phyloP scores from a whole-genome alignment of 306 rosid species.

The Dicorynia guianensis region DNA sequence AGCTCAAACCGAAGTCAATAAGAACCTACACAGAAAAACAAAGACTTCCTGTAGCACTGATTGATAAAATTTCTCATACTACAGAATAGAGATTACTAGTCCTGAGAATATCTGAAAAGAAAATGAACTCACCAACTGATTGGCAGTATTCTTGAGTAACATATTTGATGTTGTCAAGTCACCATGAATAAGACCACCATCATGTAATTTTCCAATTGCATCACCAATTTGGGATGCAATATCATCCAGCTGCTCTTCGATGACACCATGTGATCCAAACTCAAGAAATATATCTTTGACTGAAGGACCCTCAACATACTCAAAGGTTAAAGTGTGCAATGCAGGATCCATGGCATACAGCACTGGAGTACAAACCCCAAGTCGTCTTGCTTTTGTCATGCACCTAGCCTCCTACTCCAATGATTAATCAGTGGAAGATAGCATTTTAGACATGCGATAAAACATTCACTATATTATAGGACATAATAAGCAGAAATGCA shows the following conservation, averaged over 20 bases:
- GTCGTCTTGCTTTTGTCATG: constrained; percentile 88
- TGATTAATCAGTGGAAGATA: constrained; percentile 16
- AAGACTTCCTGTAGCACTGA: constrained; percentile 17
- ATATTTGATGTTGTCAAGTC: constrained; percentile 93
- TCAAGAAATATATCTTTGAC: constrained; percentile 80
- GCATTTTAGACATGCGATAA: constrained; percentile 21
- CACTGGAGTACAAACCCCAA: constrained; percentile 79
- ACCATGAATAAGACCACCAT: constrained; percentile 87
- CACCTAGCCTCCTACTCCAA: constrained; percentile 89
- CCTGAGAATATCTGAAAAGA: constrained; percentile 3
- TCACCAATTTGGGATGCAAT: constrained; percentile 80
- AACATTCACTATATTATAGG: not conserved
- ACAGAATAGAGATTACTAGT: constrained; percentile 8
- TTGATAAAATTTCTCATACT: constrained; percentile 26
- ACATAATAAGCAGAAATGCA: not conserved
- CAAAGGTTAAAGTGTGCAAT: constrained; percentile 73
- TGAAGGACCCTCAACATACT: constrained; percentile 75
- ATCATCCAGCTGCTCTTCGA: constrained; percentile 53
- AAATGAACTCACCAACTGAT: constrained; percentile 68
- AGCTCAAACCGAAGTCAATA: constrained; percentile 92
- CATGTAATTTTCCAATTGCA: constrained; percentile 83
- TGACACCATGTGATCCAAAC: constrained; percentile 56
- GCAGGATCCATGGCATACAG: constrained; percentile 72
- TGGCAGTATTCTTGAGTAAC: constrained; percentile 62
- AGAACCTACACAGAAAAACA: constrained; percentile 63